A percentile compares a stretch with the other conserved stretches of the same genome.
These are phyloP conservation scores for Exophiala lecanii-corni DNA, from an alignment of 2,329 filamentous ascomycete genomes.

Conservation along the genomic window DNA sequence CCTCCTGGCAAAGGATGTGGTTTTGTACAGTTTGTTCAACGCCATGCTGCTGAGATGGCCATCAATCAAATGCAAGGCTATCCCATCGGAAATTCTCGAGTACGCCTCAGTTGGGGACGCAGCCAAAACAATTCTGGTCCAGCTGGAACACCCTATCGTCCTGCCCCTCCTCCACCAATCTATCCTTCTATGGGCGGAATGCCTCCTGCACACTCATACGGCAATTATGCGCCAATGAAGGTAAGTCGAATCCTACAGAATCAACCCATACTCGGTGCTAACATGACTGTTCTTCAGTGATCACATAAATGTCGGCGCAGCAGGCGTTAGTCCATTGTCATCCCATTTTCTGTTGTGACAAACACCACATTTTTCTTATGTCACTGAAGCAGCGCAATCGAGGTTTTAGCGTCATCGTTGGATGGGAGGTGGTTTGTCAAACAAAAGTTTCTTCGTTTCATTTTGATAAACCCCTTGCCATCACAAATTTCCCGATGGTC, in stretches of 20 bases:
- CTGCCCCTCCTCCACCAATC: conserved; percentile 75
- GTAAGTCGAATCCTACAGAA: conserved; percentile 39
- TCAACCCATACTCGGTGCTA: neutral
- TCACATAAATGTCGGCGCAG: conserved; percentile 14
- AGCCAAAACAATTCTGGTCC: conserved; percentile 98
- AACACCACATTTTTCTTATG: conserved; percentile 21
- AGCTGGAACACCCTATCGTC: conserved; percentile 93
- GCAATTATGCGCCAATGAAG: conserved; percentile 65
- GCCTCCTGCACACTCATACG: conserved; percentile 59
- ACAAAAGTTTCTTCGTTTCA: conserved; percentile 23
- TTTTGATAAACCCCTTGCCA: conserved; percentile 21
- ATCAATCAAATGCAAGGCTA: conserved; percentile 99
- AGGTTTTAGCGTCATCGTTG: conserved; percentile 26
- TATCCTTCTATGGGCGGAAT: conserved; percentile 64
- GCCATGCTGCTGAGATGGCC: conserved; percentile 98
- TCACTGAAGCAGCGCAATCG: conserved; percentile 23
- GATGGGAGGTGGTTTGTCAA: conserved; percentile 24
- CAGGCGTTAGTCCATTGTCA: conserved; percentile 22
- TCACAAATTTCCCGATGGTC: conserved; percentile 13
- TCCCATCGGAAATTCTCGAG: conserved; percentile 96
- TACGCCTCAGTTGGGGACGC: conserved; percentile 94
- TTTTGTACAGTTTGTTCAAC: conserved; percentile 98
- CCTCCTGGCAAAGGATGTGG: conserved; percentile 98
- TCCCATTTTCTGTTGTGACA: conserved; percentile 16
- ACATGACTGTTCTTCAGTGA: conserved; percentile 17